Conservation (phyloP, 805 yeast genomes). For the Spathaspora sp. region DNA sequence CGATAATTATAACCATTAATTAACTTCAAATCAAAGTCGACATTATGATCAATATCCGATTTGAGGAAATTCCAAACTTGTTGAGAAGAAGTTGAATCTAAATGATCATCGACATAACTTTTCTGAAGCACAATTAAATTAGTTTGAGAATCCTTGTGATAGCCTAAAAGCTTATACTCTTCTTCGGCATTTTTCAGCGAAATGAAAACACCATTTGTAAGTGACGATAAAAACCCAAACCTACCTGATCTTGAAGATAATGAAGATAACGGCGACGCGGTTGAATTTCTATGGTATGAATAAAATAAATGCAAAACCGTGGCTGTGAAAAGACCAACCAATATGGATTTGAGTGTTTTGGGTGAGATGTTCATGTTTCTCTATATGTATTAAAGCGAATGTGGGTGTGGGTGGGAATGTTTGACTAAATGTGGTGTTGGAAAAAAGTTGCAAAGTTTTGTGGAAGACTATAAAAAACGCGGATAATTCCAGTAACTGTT, state of each 20-base stretch:
- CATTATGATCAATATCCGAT: conserved; percentile 5
- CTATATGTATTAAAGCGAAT: background rate
- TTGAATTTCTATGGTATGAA: background rate
- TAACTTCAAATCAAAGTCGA: conserved; percentile 10
- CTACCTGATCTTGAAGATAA: conserved; percentile 1
- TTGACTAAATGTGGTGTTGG: background rate
- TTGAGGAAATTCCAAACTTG: conserved; percentile 12
- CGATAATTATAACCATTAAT: conserved; percentile 18
- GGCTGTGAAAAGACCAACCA: conserved; percentile 2
- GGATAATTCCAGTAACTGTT: too few relatives aligned
- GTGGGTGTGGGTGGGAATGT: background rate
- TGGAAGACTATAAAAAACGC: too few relatives aligned
- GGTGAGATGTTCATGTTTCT: background rate
- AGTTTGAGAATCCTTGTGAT: conserved; percentile 12
- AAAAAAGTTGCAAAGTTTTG: background rate
- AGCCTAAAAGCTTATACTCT: conserved; percentile 9
- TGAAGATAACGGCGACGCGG: conserved; percentile 1
- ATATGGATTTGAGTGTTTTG: background rate
- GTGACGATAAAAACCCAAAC: conserved; percentile 2
- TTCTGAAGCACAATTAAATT: conserved; percentile 14
- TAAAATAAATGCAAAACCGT: conserved; percentile 5
- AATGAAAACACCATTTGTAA: conserved; percentile 1
- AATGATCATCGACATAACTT: conserved; percentile 4
- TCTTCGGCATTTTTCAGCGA: conserved; percentile 2
- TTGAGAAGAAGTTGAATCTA: conserved; percentile 7